Base-by-base conservation (phyloP, 2,329 filamentous ascomycete species). In the Neopestalotiopsis sp. region DNA sequence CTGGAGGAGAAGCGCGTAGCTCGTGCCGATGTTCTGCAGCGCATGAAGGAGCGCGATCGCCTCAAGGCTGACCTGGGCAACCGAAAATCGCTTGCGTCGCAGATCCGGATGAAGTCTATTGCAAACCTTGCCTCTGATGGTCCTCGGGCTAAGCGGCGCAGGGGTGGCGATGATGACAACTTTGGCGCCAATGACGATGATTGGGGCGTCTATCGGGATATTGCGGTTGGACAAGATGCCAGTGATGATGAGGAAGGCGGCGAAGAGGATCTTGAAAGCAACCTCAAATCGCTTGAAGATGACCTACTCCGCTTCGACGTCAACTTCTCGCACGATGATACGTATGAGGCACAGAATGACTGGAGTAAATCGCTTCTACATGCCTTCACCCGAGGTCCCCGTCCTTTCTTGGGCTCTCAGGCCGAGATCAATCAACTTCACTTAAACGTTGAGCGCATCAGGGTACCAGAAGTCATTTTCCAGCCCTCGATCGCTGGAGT, bases 141-240 rank as follows among this genome's bases (percentile, higher is more conserved):
- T 5, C 94, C 95, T 0, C 84, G 87, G 72, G 94, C 95, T 79
- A 97, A 97, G 81, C 89, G 95, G 68, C 87, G 94, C 14, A 90
- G 95, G 20, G 94, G 94, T 7, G 93, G 92, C 4, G 95, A 98
- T 77, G 96, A 99, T 75, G 96, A 99, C 78, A 94, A 94, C 70
- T 99, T 99, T 77, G 96, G 96, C 68, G 95, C 95, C 64, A 95
- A 99, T 79, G 96, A 99, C 77, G 95, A 97, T 68, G 96, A 99
- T 80, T 99, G 96, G 96, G 94, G 94, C 69, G 94, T 99, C 14
- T 99, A 99, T 81, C 91, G 96, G 66, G 94, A 94, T 56, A 97
- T 98, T 68, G 93, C 94, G 1, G 94, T 93, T 0, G 94, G 94
- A 65, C 92, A 91, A 84, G 88, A 89, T 17, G 86, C 86, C 67